Evolutionary conservation across 192 early-diverging fungal species (phyloP), one percentile per base, ranked within the genome.

Genomic region (Coemansia sp.): DNA sequence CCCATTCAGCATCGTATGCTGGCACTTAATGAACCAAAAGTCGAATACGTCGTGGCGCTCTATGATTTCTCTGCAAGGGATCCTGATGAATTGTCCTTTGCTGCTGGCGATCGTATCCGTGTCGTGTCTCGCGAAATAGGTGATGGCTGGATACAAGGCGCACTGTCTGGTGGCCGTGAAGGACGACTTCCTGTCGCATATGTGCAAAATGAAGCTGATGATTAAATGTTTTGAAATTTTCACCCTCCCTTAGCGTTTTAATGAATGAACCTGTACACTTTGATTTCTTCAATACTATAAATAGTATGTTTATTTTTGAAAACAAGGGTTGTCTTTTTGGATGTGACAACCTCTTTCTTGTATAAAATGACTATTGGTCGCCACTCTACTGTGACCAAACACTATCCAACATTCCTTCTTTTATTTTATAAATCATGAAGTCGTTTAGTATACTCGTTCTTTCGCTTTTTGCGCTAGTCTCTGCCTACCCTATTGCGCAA

Each of bases 31-130:
- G 53, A 24, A 15, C 53, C 55, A 15, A 31, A 8, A 17, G 31
- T 4, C 2, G 72, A 65, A 38, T 41, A 66, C 36, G 78, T 69
- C 9, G 46, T 70, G 2, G 79, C 79, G n/a, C 61, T 73, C 20
- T 82, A 68, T 40, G 74, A 76, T 24, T 82, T 82, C 74, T 61
- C 59, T 9, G 71, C 48, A 2, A 62, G 79, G 12, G 46, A 67
- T 34, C 53, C 36, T 2, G 68, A 68, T 4, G 79, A 82, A 65
- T 71, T 82, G 40, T 61, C 79, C 19, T 67, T 69, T 40, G 62
- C 20, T 1, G 68, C 64, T n/a, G 71, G 72, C 32, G 69, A 82
- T 53, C 50, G 68, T 1, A 76, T 82, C 50, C 71, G 44, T 12
- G 65, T 82, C 2, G 65, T 76, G 10, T 71, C 75, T 17, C 66